Percentiles rank a stretch among this genome's conserved stretches.
phyloP scores from a whole-genome alignment of 176 grass and related monocot genomes.

The Olyra latifolia region DNA sequence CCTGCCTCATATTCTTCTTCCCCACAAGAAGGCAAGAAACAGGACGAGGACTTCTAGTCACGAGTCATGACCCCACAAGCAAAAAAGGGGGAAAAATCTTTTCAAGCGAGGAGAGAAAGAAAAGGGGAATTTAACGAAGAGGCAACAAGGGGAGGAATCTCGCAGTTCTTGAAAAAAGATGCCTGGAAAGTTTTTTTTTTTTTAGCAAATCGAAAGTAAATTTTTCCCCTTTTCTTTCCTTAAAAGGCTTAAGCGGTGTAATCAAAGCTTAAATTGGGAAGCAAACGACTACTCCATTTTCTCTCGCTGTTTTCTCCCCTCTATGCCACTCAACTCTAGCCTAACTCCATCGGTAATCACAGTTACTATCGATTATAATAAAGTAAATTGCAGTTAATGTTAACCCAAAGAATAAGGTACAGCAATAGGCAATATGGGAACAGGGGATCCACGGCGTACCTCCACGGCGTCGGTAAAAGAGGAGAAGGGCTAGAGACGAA shows the following conservation, averaged over 20 bases:
- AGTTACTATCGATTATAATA: background rate
- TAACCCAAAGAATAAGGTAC: background rate
- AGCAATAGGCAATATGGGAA: background rate
- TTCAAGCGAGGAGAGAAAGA: background rate
- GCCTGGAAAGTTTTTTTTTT: background rate
- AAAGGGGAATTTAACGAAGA: background rate
- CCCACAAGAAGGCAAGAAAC: background rate
- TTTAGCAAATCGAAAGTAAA: too few species aligned
- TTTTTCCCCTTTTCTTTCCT: background rate
- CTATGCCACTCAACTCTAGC: background rate
- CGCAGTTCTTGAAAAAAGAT: background rate
- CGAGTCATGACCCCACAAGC: background rate
- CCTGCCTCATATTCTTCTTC: background rate
- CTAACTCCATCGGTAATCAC: background rate
- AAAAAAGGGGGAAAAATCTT: background rate
- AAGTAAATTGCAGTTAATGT: background rate
- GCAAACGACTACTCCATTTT: background rate
- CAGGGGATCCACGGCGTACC: background rate
- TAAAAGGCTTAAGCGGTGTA: background rate
- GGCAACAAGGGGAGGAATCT: slow-evolving; percentile 3
- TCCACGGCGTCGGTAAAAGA: slow-evolving; percentile 11
- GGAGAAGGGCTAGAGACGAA: background rate
- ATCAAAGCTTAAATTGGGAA: slow-evolving; percentile 15
- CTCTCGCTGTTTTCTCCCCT: background rate
- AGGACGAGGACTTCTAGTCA: background rate